Percentiles rank a stretch among this genome's conserved stretches.
These are phyloP conservation scores for Fusarium dimerum DNA, from an alignment of 2,329 filamentous ascomycete genomes.

Conservation along the genomic window DNA sequence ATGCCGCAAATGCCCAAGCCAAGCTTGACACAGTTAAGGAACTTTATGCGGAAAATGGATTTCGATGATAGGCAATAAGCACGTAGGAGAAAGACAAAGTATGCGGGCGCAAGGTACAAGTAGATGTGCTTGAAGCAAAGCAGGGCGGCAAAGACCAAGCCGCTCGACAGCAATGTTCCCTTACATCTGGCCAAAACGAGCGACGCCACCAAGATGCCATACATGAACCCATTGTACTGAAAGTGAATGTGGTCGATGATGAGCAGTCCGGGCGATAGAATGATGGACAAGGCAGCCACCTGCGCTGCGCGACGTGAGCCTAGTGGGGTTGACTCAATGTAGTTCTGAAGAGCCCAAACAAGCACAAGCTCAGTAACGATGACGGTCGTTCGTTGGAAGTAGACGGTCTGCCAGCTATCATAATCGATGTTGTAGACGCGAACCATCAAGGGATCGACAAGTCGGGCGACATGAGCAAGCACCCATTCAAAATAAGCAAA, in stretches of 20 bases:
- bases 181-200: conserved; percentile 78
- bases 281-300: conserved; percentile 81
- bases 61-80: conserved; percentile 81
- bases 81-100: conserved; percentile 91
- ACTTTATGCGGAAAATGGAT: conserved; percentile 73
- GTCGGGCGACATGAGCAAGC: conserved; percentile 76
- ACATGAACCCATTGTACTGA: conserved; percentile 98
- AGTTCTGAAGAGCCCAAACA: conserved; percentile 79
- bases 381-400: conserved; percentile 90
- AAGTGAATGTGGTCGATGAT: conserved; percentile 99
- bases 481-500: conserved; percentile 97
- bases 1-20: conserved; percentile 70
- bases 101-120: conserved; percentile 92
- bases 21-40: conserved; percentile 81
- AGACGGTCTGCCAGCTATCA: conserved; percentile 90
- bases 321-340: conserved; percentile 69
- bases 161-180: conserved; percentile 75
- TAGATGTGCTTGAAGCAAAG: conserved; percentile 98
- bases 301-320: conserved; percentile 75
- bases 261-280: conserved; percentile 88
- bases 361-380: conserved; percentile 83
- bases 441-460: conserved; percentile 81
- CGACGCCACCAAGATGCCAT: conserved; percentile 85
- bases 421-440: conserved; percentile 78
- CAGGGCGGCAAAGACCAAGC: conserved; percentile 78